Percentiles rank a stretch among this genome's conserved stretches.
phyloP scores from a whole-genome alignment of 2,329 filamentous ascomycete species.

The Colletotrichum echinochloae region DNA sequence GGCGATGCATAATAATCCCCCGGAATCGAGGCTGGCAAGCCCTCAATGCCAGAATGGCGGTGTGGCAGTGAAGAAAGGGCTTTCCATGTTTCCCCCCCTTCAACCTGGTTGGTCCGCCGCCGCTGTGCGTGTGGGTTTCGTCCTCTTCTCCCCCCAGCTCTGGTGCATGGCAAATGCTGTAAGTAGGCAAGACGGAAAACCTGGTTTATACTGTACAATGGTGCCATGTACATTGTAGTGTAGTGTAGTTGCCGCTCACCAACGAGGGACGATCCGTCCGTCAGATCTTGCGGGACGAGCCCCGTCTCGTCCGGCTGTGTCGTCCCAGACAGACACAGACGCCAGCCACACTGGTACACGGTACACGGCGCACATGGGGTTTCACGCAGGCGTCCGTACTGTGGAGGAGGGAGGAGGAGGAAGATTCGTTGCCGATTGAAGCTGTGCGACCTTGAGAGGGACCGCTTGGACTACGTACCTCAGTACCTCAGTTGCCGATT shows the following conservation, averaged over 20 bases:
- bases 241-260: background rate
- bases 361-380: constrained; percentile 24
- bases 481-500: constrained; percentile 17
- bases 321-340: background rate
- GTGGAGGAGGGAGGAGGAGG: background rate
- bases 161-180: constrained; percentile 6
- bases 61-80: constrained; percentile 34
- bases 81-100: background rate
- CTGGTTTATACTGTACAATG: constrained; percentile 5
- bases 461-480: no score
- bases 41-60: constrained; percentile 37
- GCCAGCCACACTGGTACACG: background rate
- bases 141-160: no score
- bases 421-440: constrained; percentile 10
- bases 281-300: constrained; percentile 33
- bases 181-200: constrained; percentile 2
- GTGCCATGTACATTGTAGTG: background rate
- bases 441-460: no score
- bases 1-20: constrained; percentile 21
- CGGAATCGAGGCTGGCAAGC: constrained; percentile 31
- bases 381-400: constrained; percentile 31
- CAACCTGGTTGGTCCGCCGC: constrained; percentile 22
- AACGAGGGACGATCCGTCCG: constrained; percentile 22
- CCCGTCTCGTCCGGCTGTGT: constrained; percentile 16
- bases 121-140: constrained; percentile 13